Evolutionary conservation across 192 early-diverging fungal genomes (phyloP).

Genomic region (Chytriomyces confervae): DNA sequence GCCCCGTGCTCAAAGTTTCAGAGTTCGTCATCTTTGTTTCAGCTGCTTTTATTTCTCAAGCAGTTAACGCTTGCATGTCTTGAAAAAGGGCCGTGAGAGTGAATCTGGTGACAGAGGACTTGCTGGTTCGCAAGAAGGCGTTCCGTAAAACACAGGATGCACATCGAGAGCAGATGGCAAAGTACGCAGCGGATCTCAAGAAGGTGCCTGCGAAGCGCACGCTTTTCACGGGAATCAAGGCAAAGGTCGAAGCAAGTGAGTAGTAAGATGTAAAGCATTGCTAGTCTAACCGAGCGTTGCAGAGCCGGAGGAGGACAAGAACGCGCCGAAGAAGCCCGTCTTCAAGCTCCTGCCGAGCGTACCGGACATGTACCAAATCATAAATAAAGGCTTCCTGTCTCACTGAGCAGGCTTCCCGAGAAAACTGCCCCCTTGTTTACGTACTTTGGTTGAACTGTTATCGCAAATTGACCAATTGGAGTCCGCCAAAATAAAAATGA

Average conservation of each 20-base stretch:
- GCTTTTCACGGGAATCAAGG: slow-evolving; percentile 35
- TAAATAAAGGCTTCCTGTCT: slow-evolving; percentile 49
- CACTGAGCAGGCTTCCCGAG: not conserved
- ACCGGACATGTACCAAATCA: slow-evolving; percentile 47
- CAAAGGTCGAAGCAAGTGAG: not conserved
- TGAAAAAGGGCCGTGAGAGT: slow-evolving; percentile 45
- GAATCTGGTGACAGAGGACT: slow-evolving; percentile 44
- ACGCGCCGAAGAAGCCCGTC: slow-evolving; percentile 44
- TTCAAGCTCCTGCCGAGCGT: slow-evolving; percentile 56
- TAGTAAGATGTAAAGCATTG: not conserved
- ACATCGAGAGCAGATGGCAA: slow-evolving; percentile 40
- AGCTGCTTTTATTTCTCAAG: not conserved
- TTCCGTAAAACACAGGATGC: slow-evolving; percentile 34
- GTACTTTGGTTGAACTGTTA: too few relatives aligned
- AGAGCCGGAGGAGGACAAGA: slow-evolving; percentile 33
- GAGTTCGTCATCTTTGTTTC: slow-evolving; percentile 37
- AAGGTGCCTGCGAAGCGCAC: slow-evolving; percentile 8
- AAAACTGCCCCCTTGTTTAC: too few relatives aligned
- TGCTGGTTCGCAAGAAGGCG: slow-evolving; percentile 45
- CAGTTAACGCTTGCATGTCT: not conserved
- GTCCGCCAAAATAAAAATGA: not conserved
- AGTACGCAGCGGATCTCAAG: slow-evolving; percentile 36
- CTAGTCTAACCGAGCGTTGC: not conserved
- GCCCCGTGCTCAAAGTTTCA: slow-evolving; percentile 42
- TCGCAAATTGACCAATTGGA: too few relatives aligned